Base-by-base conservation (phyloP, 108 stramenopile species). In the Cylindrotheca fusiformis region DNA sequence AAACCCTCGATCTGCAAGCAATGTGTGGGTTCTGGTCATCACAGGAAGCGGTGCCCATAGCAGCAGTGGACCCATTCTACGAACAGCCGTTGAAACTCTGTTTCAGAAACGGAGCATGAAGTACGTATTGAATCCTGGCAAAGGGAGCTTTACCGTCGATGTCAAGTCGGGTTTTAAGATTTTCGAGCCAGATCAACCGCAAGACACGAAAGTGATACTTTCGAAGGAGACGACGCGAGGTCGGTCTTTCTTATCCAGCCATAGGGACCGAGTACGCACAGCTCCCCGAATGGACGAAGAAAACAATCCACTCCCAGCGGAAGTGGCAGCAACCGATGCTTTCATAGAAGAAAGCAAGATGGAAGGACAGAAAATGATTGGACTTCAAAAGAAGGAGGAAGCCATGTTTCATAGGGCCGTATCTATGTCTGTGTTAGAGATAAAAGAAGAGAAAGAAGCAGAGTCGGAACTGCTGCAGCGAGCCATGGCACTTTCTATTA, bases 41-140 rank as follows among this genome's bases (percentile, higher is more conserved):
- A 76, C 75, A 17, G 75, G 75, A 22, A 76, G 53, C n/a, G 75
- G 75, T 54, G 51, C 68, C n/a, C 85, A 87, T 46, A 75, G 82
- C 45, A 24, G 61, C 2, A 52, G 81, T 18, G 85, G 85, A 41
- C 82, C 85, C 25, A 69, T 87, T 4, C 59, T 87, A 21, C 66
- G 85, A 19, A 61, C 49, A 49, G 77, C 75, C 0, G 58, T 83
- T 14, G 55, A 83, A 69, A 48, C 30, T 27, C 52, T 87, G 52
- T 48, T 87, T 45, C 31, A 68, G 33, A 83, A 83, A 66, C 82
- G 85, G n/a, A 50, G 77, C 28, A 87, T 87, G 75, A 41, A 56
- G 21, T 83, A 58, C 48, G 47, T 29, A 8, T 10, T 77, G 3
- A 72, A 76, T 33, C 47, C 54, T 31, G 76, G 78, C 18, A 78